Conservation (phyloP, 345 rosid species). For the Clarkia xantiana region DNA sequence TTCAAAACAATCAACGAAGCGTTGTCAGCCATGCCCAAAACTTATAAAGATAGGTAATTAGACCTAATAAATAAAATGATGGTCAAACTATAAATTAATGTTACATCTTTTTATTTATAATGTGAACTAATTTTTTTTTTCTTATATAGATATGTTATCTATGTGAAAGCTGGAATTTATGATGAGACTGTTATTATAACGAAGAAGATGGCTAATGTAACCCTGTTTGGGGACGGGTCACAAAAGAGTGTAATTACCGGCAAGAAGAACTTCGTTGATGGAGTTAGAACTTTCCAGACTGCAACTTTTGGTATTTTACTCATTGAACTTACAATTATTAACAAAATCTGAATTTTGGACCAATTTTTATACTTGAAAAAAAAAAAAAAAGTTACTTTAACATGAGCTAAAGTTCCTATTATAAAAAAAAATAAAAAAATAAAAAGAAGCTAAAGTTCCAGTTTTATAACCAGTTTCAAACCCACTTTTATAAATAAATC, state of each 20-base stretch:
- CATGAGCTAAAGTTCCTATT: no score
- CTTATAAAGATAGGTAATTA: slow-evolving; percentile 38
- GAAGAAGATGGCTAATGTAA: slow-evolving; percentile 38
- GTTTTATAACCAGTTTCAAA: no score
- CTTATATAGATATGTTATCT: slow-evolving; percentile 46
- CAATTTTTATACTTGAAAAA: no score
- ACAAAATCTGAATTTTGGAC: no score
- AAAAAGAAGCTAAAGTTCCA: no score
- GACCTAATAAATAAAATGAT: not conserved
- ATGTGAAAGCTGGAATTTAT: slow-evolving; percentile 51
- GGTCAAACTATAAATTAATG: no score
- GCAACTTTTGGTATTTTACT: slow-evolving; percentile 49
- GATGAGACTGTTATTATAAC: slow-evolving; percentile 43
- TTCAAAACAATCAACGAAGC: slow-evolving; percentile 56
- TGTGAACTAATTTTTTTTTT: no score
- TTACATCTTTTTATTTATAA: no score
- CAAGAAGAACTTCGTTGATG: slow-evolving; percentile 36
- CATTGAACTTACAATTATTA: not conserved
- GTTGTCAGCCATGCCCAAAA: slow-evolving; percentile 42
- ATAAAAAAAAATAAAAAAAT: no score
- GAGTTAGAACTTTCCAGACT: slow-evolving; percentile 39
- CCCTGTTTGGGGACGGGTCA: slow-evolving; percentile 78
- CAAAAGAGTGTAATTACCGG: slow-evolving; percentile 63
- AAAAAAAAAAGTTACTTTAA: no score
- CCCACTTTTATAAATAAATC: no score